Base-by-base conservation (phyloP, 192 early-diverging fungal species). In the Cladochytrium replicatum region DNA sequence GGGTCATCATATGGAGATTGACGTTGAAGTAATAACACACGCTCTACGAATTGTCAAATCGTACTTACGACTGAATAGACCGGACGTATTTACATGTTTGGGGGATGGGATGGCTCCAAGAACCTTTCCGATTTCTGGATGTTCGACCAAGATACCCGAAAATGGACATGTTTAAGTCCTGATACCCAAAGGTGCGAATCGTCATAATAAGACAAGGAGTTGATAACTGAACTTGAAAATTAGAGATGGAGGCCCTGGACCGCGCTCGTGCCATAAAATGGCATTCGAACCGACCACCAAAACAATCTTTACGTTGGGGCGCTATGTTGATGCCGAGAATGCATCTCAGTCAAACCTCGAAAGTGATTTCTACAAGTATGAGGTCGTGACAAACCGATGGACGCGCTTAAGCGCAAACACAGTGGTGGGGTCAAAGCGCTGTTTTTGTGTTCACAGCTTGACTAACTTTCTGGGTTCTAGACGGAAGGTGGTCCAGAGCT, bases 1-100 rank as follows among this genome's bases (percentile, higher is more conserved):
- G 32, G 95, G 93, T 4, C 95, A 98, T 64, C 95, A 97, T 60
- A 93, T 97, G 93, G 89, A 85, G 53, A 80, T 96, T 19, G 91
- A 98, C 58, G 68, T 70, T 6, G 77, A 83, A 9, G 47, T n/a
- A n/a, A n/a, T n/a, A n/a, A n/a, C n/a, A n/a, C n/a, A n/a, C n/a
- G n/a, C n/a, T n/a, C n/a, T n/a, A n/a, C n/a, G n/a, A n/a, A n/a
- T n/a, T n/a, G n/a, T n/a, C n/a, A n/a, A n/a, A n/a, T n/a, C n/a
- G n/a, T n/a, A n/a, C n/a, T n/a, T n/a, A n/a, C n/a, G n/a, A n/a
- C n/a, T n/a, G n/a, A n/a, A n/a, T n/a, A n/a, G n/a, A n/a, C 34
- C 54, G 71, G 38, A 63, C 54, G 72, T 8, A 80, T 91, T 6
- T 98, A 93, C 55, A 60, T 98, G 27, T 83, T 89, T 61, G 95